Conservation (phyloP, 2,329 filamentous ascomycete genomes). For the Aspergillus sp. region DNA sequence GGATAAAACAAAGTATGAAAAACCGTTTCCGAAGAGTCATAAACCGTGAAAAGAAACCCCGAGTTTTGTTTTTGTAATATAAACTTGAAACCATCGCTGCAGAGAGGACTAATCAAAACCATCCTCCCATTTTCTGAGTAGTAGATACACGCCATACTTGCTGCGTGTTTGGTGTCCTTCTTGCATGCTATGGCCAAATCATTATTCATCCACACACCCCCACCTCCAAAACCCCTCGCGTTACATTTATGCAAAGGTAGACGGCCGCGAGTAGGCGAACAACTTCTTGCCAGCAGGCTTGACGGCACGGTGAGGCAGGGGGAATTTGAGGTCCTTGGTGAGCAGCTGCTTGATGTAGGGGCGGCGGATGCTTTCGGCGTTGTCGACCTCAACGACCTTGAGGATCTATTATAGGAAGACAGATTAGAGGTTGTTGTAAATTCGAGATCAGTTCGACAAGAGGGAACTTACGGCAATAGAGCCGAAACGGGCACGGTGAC, state of each 20-base stretch:
- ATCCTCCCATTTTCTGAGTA: constrained; percentile 27
- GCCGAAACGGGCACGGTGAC: constrained; percentile 95
- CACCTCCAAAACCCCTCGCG: constrained; percentile 25
- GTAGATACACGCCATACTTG: constrained; percentile 28
- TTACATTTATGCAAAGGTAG: constrained; percentile 86
- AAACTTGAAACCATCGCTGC: constrained; percentile 32
- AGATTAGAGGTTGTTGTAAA: not conserved
- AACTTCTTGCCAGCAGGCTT: constrained; percentile 79
- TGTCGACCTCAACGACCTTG: constrained; percentile 95
- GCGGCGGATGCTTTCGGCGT: constrained; percentile 88
- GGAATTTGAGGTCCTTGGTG: constrained; percentile 92
- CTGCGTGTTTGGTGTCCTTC: constrained; percentile 29
- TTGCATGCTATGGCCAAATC: constrained; percentile 37
- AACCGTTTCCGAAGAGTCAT: constrained; percentile 6
- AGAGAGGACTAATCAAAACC: constrained; percentile 33
- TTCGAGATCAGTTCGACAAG: not conserved
- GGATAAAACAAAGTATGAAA: too few relatives aligned
- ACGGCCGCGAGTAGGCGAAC: constrained; percentile 86
- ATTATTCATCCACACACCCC: constrained; percentile 36
- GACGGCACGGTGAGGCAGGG: constrained; percentile 90
- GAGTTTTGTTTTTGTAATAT: constrained; percentile 29
- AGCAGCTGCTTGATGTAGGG: constrained; percentile 99
- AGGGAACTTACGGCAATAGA: constrained; percentile 80
- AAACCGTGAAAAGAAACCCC: constrained; percentile 22
- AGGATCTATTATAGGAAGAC: constrained; percentile 62